A percentile compares a stretch with the other conserved stretches of the same genome.
phyloP scores from a whole-genome alignment of 164 flowering plant genomes.

The Magnolia officinalis region DNA sequence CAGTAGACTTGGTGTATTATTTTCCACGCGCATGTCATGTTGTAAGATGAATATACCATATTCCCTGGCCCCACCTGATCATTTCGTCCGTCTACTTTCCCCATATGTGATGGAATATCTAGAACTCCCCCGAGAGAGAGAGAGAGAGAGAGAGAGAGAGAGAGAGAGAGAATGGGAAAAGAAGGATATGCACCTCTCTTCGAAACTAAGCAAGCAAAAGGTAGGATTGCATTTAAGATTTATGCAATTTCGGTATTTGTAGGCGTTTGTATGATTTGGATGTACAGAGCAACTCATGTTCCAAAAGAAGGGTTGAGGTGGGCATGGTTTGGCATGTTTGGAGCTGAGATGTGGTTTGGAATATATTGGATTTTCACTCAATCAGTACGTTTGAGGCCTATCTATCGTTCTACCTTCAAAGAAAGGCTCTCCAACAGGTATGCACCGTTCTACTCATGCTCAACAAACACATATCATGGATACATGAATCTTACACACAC shows the following conservation, averaged over 20 bases:
- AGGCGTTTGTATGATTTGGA: conserved; percentile 24
- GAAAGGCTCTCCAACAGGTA: conserved; percentile 22
- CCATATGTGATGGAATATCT: too few relatives aligned
- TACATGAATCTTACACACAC: too few relatives aligned
- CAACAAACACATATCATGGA: too few relatives aligned
- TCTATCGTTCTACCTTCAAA: conserved; percentile 21
- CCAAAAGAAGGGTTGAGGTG: conserved; percentile 19
- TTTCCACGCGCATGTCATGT: too few relatives aligned
- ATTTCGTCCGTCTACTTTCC: too few relatives aligned
- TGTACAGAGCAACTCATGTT: conserved; percentile 27
- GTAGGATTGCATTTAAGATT: conserved; percentile 9
- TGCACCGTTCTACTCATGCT: too few relatives aligned
- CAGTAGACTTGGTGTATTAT: too few relatives aligned
- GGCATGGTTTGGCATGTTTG: conserved; percentile 35
- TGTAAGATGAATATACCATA: too few relatives aligned
- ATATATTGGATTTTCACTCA: conserved; percentile 34
- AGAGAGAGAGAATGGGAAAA: background rate
- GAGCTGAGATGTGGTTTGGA: conserved; percentile 39
- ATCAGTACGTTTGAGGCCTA: conserved; percentile 26
- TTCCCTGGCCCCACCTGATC: too few relatives aligned
- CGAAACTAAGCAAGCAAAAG: conserved; percentile 26
- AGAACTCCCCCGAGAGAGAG: too few relatives aligned
- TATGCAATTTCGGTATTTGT: conserved; percentile 20
- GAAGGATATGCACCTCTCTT: conserved; percentile 20
- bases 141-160: too few relatives aligned